A percentile compares a stretch with the other conserved stretches of the same genome.
These are phyloP conservation scores for Wallacemonas sp. DNA, from an alignment of 208 protist genomes.

Conservation along the genomic window DNA sequence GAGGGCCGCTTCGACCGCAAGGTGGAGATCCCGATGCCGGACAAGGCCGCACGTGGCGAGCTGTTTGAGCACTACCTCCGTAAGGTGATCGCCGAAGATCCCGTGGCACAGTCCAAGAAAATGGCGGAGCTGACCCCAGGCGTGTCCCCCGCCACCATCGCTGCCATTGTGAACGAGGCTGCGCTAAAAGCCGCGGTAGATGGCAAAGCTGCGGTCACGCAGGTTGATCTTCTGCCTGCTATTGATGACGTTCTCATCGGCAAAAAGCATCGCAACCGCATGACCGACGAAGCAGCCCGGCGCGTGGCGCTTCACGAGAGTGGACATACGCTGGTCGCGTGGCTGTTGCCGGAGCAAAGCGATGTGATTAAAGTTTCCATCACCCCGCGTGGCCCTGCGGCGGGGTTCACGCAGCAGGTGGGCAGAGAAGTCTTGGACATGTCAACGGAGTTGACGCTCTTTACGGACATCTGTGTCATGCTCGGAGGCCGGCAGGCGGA, in stretches of 20 bases:
- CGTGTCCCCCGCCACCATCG: slow-evolving; percentile 92
- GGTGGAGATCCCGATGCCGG: slow-evolving; percentile 85
- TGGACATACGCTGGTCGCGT: slow-evolving; percentile 95
- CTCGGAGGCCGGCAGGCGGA: slow-evolving; percentile 96
- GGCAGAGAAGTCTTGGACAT: slow-evolving; percentile 78
- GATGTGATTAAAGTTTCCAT: slow-evolving; percentile 97
- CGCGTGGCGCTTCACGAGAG: slow-evolving; percentile 95
- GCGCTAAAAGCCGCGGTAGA: slow-evolving; percentile 88
- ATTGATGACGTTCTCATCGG: slow-evolving; percentile 89
- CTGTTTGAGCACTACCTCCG: slow-evolving; percentile 80
- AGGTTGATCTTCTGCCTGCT: slow-evolving; percentile 61
- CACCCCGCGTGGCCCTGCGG: slow-evolving; percentile 80
- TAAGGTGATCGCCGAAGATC: slow-evolving; percentile 41
- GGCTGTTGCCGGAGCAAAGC: slow-evolving; percentile 86
- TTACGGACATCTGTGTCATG: slow-evolving; percentile 91
- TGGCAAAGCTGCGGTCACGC: slow-evolving; percentile 90
- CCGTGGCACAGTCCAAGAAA: slow-evolving; percentile 27
- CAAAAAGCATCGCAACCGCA: slow-evolving; percentile 80
- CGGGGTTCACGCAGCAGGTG: slow-evolving; percentile 85
- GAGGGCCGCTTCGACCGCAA: slow-evolving; percentile 97
- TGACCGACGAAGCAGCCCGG: slow-evolving; percentile 45
- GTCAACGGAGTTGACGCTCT: slow-evolving; percentile 89
- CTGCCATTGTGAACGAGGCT: slow-evolving; percentile 89
- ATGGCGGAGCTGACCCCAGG: slow-evolving; percentile 86
- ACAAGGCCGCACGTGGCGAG: slow-evolving; percentile 59